Conservation (phyloP, 805 yeast genomes). For the Candida methanosorbosa region DNA sequence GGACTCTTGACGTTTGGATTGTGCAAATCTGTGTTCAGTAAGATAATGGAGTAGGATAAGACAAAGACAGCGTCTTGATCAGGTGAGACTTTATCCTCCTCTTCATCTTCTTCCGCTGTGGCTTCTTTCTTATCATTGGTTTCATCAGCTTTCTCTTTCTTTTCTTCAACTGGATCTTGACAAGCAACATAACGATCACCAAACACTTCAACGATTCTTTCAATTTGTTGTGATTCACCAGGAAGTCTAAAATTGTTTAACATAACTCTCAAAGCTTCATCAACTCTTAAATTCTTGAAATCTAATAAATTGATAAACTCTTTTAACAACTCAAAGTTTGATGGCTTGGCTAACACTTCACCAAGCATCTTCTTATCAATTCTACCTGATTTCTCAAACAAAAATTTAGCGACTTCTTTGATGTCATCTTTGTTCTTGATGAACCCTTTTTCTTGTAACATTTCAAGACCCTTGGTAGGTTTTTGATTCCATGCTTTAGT, state of each 20-base stretch:
- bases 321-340: constrained; percentile 48
- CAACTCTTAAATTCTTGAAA: constrained; percentile 73
- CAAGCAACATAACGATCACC: constrained; percentile 71
- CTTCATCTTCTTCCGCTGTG: constrained; percentile 17
- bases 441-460: constrained; percentile 58
- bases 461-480: constrained; percentile 66
- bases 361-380: constrained; percentile 86
- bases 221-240: constrained; percentile 97
- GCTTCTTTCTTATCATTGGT: constrained; percentile 15
- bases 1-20: constrained; percentile 88
- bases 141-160: constrained; percentile 5
- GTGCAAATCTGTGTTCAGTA: constrained; percentile 91
- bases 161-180: constrained; percentile 29
- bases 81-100: constrained; percentile 49
- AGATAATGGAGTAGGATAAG: constrained; percentile 81
- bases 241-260: constrained; percentile 84
- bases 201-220: constrained; percentile 80
- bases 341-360: constrained; percentile 73
- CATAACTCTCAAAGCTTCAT: constrained; percentile 81
- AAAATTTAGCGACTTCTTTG: constrained; percentile 62
- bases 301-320: constrained; percentile 66
- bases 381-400: constrained; percentile 71
- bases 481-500: constrained; percentile 69
- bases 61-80: constrained; percentile 84
- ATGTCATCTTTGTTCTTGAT: constrained; percentile 40